Evolutionary conservation across 169 alveolate species (phyloP).

Genomic region (Besnoitia besnoiti): DNA sequence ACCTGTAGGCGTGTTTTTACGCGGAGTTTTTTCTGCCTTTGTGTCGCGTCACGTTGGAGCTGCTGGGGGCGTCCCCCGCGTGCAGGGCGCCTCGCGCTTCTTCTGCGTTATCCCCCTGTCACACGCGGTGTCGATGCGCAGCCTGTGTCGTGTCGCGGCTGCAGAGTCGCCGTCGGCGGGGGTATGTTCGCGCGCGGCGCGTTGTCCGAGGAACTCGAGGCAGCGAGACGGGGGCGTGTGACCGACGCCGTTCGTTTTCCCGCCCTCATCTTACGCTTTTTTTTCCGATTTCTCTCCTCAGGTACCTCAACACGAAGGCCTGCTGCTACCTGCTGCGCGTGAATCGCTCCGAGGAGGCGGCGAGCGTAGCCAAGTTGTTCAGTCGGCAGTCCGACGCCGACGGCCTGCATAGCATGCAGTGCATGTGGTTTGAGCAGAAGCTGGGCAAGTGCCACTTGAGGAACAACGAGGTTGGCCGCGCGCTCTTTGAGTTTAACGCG

Average conservation of each 20-base stretch:
- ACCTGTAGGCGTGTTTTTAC: no score
- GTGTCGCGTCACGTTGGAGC: no score
- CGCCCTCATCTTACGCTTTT: no score
- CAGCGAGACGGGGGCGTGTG: no score
- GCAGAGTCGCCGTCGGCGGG: not conserved
- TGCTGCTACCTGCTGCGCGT: constrained; percentile 62
- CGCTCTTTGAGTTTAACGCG: constrained; percentile 82
- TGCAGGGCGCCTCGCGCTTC: no score
- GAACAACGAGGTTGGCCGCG: constrained; percentile 72
- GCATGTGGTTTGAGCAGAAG: constrained; percentile 83
- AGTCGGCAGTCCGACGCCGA: constrained; percentile 50
- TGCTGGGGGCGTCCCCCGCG: no score
- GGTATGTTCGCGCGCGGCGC: not conserved
- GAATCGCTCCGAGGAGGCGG: constrained; percentile 23
- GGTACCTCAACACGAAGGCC: constrained; percentile 67
- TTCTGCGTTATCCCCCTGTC: no score
- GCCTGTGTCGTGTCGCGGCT: no score
- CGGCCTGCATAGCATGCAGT: constrained; percentile 72
- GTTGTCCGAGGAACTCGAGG: no score
- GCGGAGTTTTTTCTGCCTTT: no score
- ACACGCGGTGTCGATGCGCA: no score
- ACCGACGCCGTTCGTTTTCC: no score
- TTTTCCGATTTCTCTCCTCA: not conserved
- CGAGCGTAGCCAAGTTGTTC: constrained; percentile 13
- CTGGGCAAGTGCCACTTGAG: constrained; percentile 79